Conservation (phyloP, 441 rosid species). For the Bruguiera hainesii region DNA sequence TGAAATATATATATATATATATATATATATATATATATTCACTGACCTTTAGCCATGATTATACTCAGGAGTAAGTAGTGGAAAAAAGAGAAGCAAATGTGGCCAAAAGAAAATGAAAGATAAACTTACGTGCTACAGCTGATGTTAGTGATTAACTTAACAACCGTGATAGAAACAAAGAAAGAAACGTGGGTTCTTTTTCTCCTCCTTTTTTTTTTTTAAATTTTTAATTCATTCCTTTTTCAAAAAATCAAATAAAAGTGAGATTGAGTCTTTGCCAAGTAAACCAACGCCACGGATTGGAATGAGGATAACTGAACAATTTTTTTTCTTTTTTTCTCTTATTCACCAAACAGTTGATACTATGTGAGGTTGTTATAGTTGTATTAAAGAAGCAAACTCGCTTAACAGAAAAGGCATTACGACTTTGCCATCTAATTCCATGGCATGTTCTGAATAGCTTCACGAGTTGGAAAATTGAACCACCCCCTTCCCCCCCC, state of each 20-base stretch:
- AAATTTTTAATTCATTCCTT: too few species aligned
- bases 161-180: neutral
- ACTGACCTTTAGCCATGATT: neutral
- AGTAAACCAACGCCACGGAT: too few species aligned
- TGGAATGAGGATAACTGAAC: neutral
- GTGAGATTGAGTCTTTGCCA: too few species aligned
- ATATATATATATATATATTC: too few species aligned
- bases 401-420: neutral
- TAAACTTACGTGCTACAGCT: neutral
- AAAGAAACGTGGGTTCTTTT: neutral
- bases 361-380: neutral
- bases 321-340: too few species aligned
- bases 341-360: neutral
- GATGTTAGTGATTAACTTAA: neutral
- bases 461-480: neutral
- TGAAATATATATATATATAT: too few species aligned
- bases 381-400: slow-evolving; percentile 1
- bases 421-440: neutral
- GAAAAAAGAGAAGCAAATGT: neutral
- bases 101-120: neutral
- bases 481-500: neutral
- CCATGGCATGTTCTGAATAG: neutral
- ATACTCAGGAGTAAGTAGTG: neutral
- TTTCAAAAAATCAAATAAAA: too few species aligned
- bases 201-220: neutral